These are phyloP conservation scores for Neostapfia colusana DNA, from an alignment of 176 grass and related monocot species.

Conservation along the genomic window DNA sequence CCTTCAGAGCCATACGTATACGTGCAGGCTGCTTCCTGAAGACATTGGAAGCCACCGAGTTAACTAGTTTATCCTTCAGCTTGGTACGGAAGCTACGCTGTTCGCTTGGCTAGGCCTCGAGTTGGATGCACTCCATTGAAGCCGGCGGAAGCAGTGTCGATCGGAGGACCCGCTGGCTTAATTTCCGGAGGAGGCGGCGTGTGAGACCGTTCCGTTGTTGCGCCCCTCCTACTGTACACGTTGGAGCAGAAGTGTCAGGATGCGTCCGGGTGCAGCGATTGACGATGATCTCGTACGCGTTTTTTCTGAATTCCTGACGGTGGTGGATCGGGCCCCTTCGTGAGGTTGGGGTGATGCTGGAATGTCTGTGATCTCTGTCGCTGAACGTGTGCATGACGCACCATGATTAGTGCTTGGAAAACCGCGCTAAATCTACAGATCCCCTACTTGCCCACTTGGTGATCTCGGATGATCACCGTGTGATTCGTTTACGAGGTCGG, in stretches of 20 bases:
- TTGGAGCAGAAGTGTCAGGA: slow-evolving; percentile 21
- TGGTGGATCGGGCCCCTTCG: slow-evolving; percentile 29
- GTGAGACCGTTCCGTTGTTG: background rate
- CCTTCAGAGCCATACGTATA: background rate
- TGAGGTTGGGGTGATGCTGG: background rate
- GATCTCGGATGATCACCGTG: background rate
- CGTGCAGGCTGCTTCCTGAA: slow-evolving; percentile 23
- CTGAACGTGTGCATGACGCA: slow-evolving; percentile 17
- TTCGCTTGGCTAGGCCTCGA: background rate
- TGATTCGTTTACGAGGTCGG: background rate
- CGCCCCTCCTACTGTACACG: slow-evolving; percentile 33
- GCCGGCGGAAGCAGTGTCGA: slow-evolving; percentile 6
- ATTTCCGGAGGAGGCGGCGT: slow-evolving; percentile 35
- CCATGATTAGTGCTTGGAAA: background rate
- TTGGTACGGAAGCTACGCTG: slow-evolving; percentile 4
- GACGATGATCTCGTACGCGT: background rate
- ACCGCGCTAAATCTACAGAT: too few species aligned
- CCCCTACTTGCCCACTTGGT: slow-evolving; percentile 4
- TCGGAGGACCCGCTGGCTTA: slow-evolving; percentile 16
- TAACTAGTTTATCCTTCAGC: slow-evolving; percentile 7
- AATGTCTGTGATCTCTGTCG: slow-evolving; percentile 44
- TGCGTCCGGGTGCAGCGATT: slow-evolving; percentile 37
- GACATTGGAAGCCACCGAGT: background rate
- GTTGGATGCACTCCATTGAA: slow-evolving; percentile 26
- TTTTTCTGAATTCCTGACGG: background rate